phyloP scores from a whole-genome alignment of 768 basidiomycete species.

The Rubroboletus satanas region DNA sequence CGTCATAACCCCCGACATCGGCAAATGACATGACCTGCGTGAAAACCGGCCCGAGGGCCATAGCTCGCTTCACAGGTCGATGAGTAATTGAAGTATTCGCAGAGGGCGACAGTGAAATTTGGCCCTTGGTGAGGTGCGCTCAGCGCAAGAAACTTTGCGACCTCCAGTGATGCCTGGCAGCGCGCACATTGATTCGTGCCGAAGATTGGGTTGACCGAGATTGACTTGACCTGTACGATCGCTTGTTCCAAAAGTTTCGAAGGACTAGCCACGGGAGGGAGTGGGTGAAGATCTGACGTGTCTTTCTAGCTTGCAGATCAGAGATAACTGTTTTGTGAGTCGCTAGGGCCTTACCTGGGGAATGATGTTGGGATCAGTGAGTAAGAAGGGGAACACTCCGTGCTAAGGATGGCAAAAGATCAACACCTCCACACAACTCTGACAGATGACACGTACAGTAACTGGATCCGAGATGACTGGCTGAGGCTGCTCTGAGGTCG shows the following conservation, averaged over 20 bases:
- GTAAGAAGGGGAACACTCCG: constrained; percentile 50
- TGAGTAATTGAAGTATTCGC: constrained; percentile 54
- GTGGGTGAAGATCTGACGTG: constrained; percentile 58
- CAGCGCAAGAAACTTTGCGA: constrained; percentile 62
- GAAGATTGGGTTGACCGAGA: constrained; percentile 51
- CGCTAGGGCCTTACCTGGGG: constrained; percentile 35
- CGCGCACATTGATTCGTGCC: constrained; percentile 50
- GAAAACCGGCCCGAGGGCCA: constrained; percentile 54
- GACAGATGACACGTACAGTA: constrained; percentile 37
- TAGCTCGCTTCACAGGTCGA: constrained; percentile 47
- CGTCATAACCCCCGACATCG: constrained; percentile 68
- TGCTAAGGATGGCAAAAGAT: constrained; percentile 38
- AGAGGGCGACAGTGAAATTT: constrained; percentile 52
- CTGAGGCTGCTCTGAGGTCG: constrained; percentile 68
- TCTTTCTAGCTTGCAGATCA: constrained; percentile 39
- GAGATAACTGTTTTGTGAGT: background rate
- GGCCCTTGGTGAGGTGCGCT: constrained; percentile 62
- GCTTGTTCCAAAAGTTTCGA: constrained; percentile 48
- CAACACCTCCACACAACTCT: background rate
- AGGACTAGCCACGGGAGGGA: constrained; percentile 54
- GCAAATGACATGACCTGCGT: constrained; percentile 72
- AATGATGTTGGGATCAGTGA: constrained; percentile 62
- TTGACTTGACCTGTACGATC: constrained; percentile 52
- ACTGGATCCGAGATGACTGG: constrained; percentile 75
- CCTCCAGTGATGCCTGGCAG: constrained; percentile 58